Evolutionary conservation across 2,329 filamentous ascomycete species (phyloP), one percentile per base, ranked within the genome.

Genomic region (Chaetomiaceae sp.): DNA sequence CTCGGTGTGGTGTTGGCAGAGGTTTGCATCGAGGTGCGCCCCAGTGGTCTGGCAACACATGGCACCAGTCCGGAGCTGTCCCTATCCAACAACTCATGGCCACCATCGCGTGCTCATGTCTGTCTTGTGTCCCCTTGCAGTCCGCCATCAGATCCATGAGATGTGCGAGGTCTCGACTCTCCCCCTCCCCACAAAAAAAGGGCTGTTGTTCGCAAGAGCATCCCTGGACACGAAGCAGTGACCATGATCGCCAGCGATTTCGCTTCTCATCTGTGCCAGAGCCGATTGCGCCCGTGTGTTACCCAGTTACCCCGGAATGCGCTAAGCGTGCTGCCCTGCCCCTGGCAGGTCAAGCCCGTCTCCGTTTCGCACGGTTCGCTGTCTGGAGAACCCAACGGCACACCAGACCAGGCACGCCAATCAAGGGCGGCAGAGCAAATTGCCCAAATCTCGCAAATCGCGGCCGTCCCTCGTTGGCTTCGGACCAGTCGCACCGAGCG

Each of bases 351-450:
- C 23, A 30, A 39, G 30, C 39, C n/a, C 9, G 38, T 34, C 37
- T 39, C 46, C 31, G 21, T 8, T 47, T 47, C 35, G 48, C 54
- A 47, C 47, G 44, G 54, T 20, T 35, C 37, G 16, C 44, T 10
- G 25, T 27, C 30, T 13, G 7, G 30, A n/a, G 30, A 10, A 7
- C n/a, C 12, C 10, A 7, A 33, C 47, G 50, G 50, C 41, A 52
- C 42, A 44, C 43, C 50, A 46, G 52, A 50, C 34, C 44, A 54
- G 50, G 50, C 44, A 53, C 47, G 42, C 56, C 55, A 58, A 58
- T 58, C 51, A 55, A n/a, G 33, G 31, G 19, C 16, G 25, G 40
- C 35, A 10, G 12, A 42, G 37, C n/a, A 38, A 55, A 55, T 55
- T 55, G 45, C 31, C 16, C 50, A 48, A 53, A 56, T 59, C 49